A percentile compares a stretch with the other conserved stretches of the same genome.
phyloP scores from a whole-genome alignment of 1,139 yeast species.

The Yamadazyma buinensis region DNA sequence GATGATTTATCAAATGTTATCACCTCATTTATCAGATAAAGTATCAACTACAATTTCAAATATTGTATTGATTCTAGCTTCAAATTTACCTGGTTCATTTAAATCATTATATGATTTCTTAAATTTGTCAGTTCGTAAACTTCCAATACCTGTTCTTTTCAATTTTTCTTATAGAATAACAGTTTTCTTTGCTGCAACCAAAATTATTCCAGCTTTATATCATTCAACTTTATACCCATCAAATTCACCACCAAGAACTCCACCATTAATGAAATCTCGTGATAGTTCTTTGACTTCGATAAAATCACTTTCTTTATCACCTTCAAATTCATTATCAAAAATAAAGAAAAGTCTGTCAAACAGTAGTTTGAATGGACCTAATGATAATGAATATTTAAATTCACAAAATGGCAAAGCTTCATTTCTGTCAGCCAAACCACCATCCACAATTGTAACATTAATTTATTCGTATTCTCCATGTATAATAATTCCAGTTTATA shows the following conservation, averaged over 20 bases:
- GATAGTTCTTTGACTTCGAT: slow-evolving; percentile 14
- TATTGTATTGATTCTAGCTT: slow-evolving; percentile 45
- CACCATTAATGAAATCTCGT: slow-evolving; percentile 14
- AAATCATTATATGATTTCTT: slow-evolving; percentile 70
- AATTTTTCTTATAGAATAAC: slow-evolving; percentile 81
- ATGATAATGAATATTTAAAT: slow-evolving; percentile 4
- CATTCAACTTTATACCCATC: slow-evolving; percentile 35
- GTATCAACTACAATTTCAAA: slow-evolving; percentile 38
- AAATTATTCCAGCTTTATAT: slow-evolving; percentile 79
- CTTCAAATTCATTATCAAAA: slow-evolving; percentile 4
- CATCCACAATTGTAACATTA: slow-evolving; percentile 50
- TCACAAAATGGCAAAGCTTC: slow-evolving; percentile 5
- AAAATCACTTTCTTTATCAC: slow-evolving; percentile 10
- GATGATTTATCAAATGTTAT: slow-evolving; percentile 29
- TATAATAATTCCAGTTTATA: slow-evolving; percentile 88
- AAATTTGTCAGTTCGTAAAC: slow-evolving; percentile 63
- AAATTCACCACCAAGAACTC: slow-evolving; percentile 33
- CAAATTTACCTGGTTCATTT: slow-evolving; percentile 55
- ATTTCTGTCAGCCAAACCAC: slow-evolving; percentile 21
- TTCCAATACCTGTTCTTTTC: slow-evolving; percentile 77
- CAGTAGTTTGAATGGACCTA: neutral
- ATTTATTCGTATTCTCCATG: slow-evolving; percentile 91
- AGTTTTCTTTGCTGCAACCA: slow-evolving; percentile 89
- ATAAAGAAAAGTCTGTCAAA: neutral
- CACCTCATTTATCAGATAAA: slow-evolving; percentile 39